Evolutionary conservation across 23 red algal genomes (phyloP).

Genomic region (Gracilariopsis chorda): DNA sequence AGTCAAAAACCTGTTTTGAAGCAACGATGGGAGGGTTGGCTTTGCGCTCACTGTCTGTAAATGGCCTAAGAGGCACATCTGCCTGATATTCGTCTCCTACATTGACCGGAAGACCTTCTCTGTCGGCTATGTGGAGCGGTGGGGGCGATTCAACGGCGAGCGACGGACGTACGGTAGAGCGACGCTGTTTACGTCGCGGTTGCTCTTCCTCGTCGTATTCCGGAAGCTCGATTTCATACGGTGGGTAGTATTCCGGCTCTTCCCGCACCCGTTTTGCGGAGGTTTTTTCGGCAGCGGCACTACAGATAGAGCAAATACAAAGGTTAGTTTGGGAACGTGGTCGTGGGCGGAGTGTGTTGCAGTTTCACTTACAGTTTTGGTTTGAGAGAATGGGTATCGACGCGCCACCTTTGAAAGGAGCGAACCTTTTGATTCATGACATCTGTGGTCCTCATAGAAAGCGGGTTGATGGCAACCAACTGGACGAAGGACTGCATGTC

Average conservation of each 20-base stretch:
- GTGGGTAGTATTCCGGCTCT: background rate
- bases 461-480: conserved; percentile 35
- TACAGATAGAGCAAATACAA: background rate
- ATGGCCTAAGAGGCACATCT: conserved; percentile 6
- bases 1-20: conserved; percentile 34
- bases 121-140: background rate
- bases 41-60: conserved; percentile 14
- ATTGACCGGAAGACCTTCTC: background rate
- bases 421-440: conserved; percentile 17
- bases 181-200: conserved; percentile 43
- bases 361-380: background rate
- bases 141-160: background rate
- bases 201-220: background rate
- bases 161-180: conserved; percentile 4
- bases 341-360: background rate
- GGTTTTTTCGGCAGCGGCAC: background rate
- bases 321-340: background rate
- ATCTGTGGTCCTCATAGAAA: background rate
- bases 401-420: conserved; percentile 5
- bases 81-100: conserved; percentile 51
- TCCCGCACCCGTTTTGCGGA: background rate
- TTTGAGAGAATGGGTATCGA: background rate
- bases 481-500: conserved; percentile 51
- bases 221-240: background rate
- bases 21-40: background rate